Base-by-base conservation (phyloP, 495 filamentous ascomycete species). In the Aspergillus indologenus region DNA sequence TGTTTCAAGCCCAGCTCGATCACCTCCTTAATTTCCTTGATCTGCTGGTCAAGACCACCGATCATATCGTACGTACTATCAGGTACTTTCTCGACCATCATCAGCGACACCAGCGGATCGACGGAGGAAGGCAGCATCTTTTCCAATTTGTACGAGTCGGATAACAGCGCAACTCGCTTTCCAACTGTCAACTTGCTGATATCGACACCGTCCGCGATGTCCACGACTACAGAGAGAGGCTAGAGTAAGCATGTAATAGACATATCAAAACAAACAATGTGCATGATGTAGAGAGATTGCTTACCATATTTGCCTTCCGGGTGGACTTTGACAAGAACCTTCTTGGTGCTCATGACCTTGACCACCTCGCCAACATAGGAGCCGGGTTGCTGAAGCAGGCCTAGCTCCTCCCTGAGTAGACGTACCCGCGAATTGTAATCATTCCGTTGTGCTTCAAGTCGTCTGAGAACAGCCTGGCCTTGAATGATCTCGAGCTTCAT, bases 61-160 rank as follows among this genome's bases (percentile, higher is more conserved):
- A 99, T 99, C 94, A 99, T 99, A 78, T 99, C 94, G 80, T 99
- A 99, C 69, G 94, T 99, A 78, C 91, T 96, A 79, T 99, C 94
- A 24, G 94, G 94, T 23, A 99, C 94, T 78, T 99, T 99, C 75
- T 99, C 94, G 46, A 99, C 94, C 95, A 99, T 98, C 94, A 99
- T 99, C 67, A 99, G 90, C n/a, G 94, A 98, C 40, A 99, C 94
- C 51, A 98, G 87, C 29, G 94, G 94, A 70, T 98, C 94, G 68
- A 98, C 93, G 55, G 93, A 94, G 58, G 92, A 96, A 20, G 94
- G 94, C 12, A 98, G 86, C 81, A 97, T 96, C 79, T 95, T 96
- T 73, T 97, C 93, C 67, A 98, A 87, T 73, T 96, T 96, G 81
- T 98, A 98, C 48, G 88, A 88, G 73, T 98, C 94, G 55, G 90